phyloP scores from a whole-genome alignment of 176 grass and related monocot species.

The Olyra latifolia region DNA sequence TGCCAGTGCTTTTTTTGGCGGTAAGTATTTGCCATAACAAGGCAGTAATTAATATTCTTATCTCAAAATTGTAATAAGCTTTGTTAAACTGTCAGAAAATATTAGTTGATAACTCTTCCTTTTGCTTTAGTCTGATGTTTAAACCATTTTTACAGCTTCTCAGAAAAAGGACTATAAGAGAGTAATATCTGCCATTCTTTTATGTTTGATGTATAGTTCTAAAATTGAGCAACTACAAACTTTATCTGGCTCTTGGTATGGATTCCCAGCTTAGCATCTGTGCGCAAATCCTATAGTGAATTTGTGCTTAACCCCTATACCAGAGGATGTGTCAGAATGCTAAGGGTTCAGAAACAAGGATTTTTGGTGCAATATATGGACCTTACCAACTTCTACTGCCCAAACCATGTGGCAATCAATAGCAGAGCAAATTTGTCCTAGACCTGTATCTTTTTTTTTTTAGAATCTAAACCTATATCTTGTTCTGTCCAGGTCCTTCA shows the following conservation, averaged over 20 bases:
- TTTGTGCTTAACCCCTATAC: neutral
- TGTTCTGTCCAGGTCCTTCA: neutral
- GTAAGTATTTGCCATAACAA: constrained; percentile 40
- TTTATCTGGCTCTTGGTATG: neutral
- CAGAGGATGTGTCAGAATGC: neutral
- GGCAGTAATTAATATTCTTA: neutral
- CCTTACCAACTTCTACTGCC: neutral
- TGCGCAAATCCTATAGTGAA: neutral
- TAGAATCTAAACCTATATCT: no score
- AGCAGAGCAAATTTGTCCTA: neutral
- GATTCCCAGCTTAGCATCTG: neutral
- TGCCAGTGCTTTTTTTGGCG: constrained; percentile 81
- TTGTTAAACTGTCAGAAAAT: neutral
- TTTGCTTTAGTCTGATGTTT: neutral
- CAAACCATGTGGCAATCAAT: neutral
- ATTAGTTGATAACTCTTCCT: neutral
- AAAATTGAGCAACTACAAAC: neutral
- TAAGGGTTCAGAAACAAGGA: neutral
- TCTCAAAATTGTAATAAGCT: neutral
- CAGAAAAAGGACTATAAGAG: neutral
- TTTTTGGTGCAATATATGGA: neutral
- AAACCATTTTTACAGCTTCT: neutral
- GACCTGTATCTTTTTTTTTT: neutral
- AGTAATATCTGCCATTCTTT: neutral
- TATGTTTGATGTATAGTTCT: neutral